Base-by-base conservation (phyloP, 345 rosid genomes). In the Geranium brycei region DNA sequence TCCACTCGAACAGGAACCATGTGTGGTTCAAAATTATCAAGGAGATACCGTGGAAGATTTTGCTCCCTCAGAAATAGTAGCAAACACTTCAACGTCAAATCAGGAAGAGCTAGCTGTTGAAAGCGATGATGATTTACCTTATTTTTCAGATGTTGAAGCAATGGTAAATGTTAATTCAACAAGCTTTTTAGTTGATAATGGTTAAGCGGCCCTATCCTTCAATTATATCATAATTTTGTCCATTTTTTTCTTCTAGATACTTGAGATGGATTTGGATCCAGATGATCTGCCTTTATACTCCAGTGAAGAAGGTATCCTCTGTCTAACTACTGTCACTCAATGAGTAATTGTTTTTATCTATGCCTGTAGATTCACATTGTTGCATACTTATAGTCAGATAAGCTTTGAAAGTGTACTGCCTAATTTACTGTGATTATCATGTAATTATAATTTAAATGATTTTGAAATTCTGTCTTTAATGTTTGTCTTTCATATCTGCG, bases 201-300 rank as follows among this genome's bases (percentile, higher is more conserved):
- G 1, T 40, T 71, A 56, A 10, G 7, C 10, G 7, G 19, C 62
- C 66, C 12, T 58, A 1, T 23, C 58, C 14, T 40, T 63, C 47
- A 12, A 31, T 51, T 30, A 19, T 62, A 8, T 60, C 57, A 56
- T 61, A 66, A 56, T 14, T 41, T 53, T 6, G 38, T 30, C 67
- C 17, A 51, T 7, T 8, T 40, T 64, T 35, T 59, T 61, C 60
- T 19, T 1, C 79, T 47, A 88, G 90, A 72, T 88, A 68, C 88
- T 84, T 66, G 89, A 79, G 63, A 88, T 84, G 96, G 96, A 88
- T 62, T 76, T 88, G 74, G 88, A 84, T 76, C 92, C 92, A 31
- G 80, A 80, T 66, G 83, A 76, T 65, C 82, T 65, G 63, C 87
- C 77, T 69, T 75, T 70, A 64, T 81, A 69, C 68, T 72, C 70